Base-by-base conservation (phyloP, 768 basidiomycete species). In the Tylopilus felleus region DNA sequence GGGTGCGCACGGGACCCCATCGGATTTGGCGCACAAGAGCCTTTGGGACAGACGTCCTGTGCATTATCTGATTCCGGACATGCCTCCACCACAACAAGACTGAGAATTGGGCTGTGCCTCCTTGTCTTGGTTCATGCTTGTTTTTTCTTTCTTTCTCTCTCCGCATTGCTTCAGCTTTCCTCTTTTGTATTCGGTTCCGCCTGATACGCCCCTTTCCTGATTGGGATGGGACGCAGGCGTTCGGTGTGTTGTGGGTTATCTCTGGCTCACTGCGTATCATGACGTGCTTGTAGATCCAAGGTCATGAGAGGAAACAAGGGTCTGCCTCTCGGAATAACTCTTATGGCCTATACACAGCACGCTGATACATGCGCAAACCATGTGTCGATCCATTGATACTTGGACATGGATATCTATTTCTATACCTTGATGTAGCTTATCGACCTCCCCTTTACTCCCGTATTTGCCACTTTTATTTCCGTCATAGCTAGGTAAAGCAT, bases 61-160 rank as follows among this genome's bases (percentile, higher is more conserved):
- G 55, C 82, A 84, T 65, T 83, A 80, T 71, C 63, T 84, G 53
- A 83, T 84, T 39, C 82, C 82, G 9, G 82, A 84, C 60, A 74
- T 83, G 75, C 82, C 82, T 17, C 66, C 63, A 19, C 67, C 67
- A 12, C 63, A 58, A 60, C 61, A 47, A 51, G 67, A 73, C 29
- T 67, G 55, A 67, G 38, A 54, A 43, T 14, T 23, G 42, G 48
- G 49, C 46, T 35, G 51, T 25, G 46, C 51, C 29, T 39, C 39
- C 22, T 55, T 44, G 25, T 36, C 36, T 27, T 27, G 38, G 21
- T 50, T 28, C 36, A 9, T 8, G 16, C 25, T 27, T 21, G 29
- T 47, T 21, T 21, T 21, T 21, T 27, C n/a, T 25, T 8, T 41
- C 8, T 23, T 23, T 22, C n/a, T 28, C 17, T 51, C 36, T 38